Evolutionary conservation across 768 basidiomycete species (phyloP).

Genomic region (Pisolithus albus): DNA sequence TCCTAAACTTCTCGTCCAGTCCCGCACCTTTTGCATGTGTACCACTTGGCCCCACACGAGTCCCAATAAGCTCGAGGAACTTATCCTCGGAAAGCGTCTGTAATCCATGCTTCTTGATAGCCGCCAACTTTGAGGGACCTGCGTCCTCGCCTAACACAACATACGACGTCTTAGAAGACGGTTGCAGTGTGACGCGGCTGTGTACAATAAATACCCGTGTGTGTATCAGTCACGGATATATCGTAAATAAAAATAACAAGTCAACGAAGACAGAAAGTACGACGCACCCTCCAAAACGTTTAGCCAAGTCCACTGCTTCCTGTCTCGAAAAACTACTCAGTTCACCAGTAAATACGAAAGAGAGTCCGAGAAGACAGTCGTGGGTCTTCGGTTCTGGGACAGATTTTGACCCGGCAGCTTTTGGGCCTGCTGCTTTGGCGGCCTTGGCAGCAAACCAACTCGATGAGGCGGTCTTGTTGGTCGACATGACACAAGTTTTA

Average conservation of each 20-base stretch:
- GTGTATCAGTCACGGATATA: not conserved
- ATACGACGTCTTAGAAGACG: constrained; percentile 84
- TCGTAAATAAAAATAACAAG: not conserved
- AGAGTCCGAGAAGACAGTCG: constrained; percentile 76
- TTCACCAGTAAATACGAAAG: constrained; percentile 96
- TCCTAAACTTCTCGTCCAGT: constrained; percentile 72
- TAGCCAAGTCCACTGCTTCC: constrained; percentile 80
- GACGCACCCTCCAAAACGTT: constrained; percentile 87
- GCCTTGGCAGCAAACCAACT: constrained; percentile 53
- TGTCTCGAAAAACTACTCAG: constrained; percentile 81
- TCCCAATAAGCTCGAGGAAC: constrained; percentile 77
- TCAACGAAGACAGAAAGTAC: not conserved
- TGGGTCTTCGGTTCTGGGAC: constrained; percentile 69
- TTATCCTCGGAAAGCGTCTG: constrained; percentile 79
- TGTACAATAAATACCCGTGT: not conserved
- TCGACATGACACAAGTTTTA: no score
- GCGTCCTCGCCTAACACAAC: constrained; percentile 87
- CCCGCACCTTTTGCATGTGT: constrained; percentile 25
- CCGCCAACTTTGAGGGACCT: constrained; percentile 80
- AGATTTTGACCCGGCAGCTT: constrained; percentile 49
- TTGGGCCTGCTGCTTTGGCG: constrained; percentile 54
- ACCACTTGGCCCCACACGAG: constrained; percentile 46
- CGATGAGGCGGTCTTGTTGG: not conserved
- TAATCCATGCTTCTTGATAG: constrained; percentile 76
- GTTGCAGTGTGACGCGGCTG: constrained; percentile 81